phyloP scores from a whole-genome alignment of 176 grass and related monocot genomes.

The Zea luxurians region DNA sequence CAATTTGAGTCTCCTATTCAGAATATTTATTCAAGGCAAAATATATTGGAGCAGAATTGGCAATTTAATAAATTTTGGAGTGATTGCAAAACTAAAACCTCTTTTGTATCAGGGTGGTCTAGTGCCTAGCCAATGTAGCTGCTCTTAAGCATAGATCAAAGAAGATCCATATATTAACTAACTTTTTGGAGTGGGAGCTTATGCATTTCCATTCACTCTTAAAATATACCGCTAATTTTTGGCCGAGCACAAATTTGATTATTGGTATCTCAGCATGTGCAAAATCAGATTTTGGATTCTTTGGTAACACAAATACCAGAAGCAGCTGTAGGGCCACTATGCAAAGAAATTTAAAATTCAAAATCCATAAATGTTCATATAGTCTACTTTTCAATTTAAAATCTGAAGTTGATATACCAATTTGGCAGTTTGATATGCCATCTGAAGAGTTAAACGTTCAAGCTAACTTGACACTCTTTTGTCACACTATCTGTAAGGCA shows the following conservation, averaged over 20 bases:
- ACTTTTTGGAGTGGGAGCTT: neutral
- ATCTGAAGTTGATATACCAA: neutral
- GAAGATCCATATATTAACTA: neutral
- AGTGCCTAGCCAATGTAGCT: neutral
- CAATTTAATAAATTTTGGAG: slow-evolving; percentile 17
- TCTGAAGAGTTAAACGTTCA: neutral
- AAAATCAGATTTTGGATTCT: neutral
- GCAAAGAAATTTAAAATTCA: neutral
- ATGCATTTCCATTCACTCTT: slow-evolving; percentile 10
- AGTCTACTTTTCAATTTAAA: neutral
- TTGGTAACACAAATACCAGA: neutral
- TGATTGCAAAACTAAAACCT: neutral
- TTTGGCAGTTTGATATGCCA: neutral
- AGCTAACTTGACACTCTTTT: slow-evolving; percentile 1
- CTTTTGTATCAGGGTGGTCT: slow-evolving; percentile 6
- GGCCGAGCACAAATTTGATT: neutral
- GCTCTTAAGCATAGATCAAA: neutral
- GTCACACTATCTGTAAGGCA: slow-evolving; percentile 1
- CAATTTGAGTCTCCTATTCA: neutral
- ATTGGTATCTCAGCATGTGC: neutral
- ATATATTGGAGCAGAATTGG: neutral
- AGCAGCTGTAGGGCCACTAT: neutral
- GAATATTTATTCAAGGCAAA: neutral
- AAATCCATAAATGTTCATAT: neutral
- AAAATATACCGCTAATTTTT: neutral